Conservation (phyloP, 2,329 filamentous ascomycete species). For the Xylaria sp. region DNA sequence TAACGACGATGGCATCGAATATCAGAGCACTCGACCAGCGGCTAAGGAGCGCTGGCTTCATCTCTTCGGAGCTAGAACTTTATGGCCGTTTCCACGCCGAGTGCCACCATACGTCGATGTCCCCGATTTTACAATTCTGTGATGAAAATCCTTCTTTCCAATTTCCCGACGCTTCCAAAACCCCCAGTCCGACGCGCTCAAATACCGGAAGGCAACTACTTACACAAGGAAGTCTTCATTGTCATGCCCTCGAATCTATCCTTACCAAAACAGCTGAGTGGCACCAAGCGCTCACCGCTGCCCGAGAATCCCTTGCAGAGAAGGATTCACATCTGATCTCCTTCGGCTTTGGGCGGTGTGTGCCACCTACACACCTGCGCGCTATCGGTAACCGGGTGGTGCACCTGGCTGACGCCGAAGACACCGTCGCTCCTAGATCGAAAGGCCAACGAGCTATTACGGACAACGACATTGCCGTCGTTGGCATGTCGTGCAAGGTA, state of each 20-base stretch:
- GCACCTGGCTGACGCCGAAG: slow-evolving; percentile 10
- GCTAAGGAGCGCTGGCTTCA: slow-evolving; percentile 39
- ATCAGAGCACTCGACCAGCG: slow-evolving; percentile 30
- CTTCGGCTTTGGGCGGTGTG: slow-evolving; percentile 46
- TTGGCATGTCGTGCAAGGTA: slow-evolving; percentile 45
- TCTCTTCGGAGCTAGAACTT: slow-evolving; percentile 39
- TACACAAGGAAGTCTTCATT: slow-evolving; percentile 35
- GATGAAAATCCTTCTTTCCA: slow-evolving; percentile 38
- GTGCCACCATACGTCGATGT: slow-evolving; percentile 3
- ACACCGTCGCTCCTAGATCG: no score
- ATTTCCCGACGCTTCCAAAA: slow-evolving; percentile 40
- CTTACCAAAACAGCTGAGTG: slow-evolving; percentile 43
- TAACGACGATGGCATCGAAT: slow-evolving; percentile 37
- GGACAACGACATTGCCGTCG: slow-evolving; percentile 41
- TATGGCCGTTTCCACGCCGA: slow-evolving; percentile 42
- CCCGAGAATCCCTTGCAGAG: slow-evolving; percentile 17
- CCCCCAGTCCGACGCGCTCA: slow-evolving; percentile 35
- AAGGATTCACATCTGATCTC: slow-evolving; percentile 33
- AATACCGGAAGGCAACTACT: slow-evolving; percentile 26
- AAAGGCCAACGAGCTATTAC: slow-evolving; percentile 1
- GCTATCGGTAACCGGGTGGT: slow-evolving; percentile 8
- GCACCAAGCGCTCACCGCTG: slow-evolving; percentile 39
- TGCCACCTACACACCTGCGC: slow-evolving; percentile 39
- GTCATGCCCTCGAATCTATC: slow-evolving; percentile 42
- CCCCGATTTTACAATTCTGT: slow-evolving; percentile 38